Base-by-base conservation (phyloP, 345 rosid species). In the Linum trigynum region DNA sequence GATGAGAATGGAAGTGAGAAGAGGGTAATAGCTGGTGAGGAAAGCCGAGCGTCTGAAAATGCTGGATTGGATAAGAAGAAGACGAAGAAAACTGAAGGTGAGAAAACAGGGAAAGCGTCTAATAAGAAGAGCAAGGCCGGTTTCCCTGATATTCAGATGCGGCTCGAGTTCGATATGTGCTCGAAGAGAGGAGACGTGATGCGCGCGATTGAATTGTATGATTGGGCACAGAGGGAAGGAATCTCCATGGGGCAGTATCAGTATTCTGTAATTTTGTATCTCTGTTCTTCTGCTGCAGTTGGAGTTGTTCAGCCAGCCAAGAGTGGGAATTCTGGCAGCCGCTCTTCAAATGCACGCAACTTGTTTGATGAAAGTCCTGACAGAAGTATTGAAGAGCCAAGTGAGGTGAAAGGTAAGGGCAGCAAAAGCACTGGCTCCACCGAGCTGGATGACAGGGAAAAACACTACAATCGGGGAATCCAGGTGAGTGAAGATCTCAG, bases 211-310 rank as follows among this genome's bases (percentile, higher is more conserved):
- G 61, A 62, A 36, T 67, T 79, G 57, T 83, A 83, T 59, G 85
- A 87, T 77, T 72, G 64, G 43, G 84, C 90, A 73, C 60, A 56
- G 38, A 71, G 59, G 57, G 79, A 80, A 61, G 83, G 81, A 43
- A 63, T 82, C 55, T 42, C 59, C 61, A 36, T 85, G 75, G 76
- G 62, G 69, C 88, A 81, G 62, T 80, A 83, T 66, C 85, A 83
- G 71, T 87, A 83, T 65, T 65, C 77, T 40, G 84, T 83, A 15
- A 62, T 85, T 59, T 57, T 85, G 71, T 83, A 87, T 78, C 81
- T 85, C 39, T 85, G 88, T 68, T 80, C 94, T 60, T 87, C 88
- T 75, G 90, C 88, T 15, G 90, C 94, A 65, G 70, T 74, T 16
- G 92, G 89, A 43, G 67, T 79, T 70, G 79, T 81, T 68, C 80